phyloP scores from a whole-genome alignment of 257 asterid genomes.

The Primulina huaijiensis region DNA sequence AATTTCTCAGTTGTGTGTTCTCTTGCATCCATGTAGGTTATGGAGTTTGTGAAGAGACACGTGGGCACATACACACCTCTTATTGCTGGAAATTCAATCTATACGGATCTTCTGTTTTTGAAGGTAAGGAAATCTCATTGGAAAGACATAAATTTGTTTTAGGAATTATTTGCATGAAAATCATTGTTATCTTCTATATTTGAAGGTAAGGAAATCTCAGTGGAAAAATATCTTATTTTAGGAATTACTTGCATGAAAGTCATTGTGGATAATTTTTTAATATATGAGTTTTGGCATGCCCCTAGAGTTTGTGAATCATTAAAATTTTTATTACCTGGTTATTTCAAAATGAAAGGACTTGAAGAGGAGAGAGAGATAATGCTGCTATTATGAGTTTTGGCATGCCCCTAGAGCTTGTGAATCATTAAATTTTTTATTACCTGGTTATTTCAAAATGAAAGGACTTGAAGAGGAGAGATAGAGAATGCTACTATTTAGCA shows the following conservation, averaged over 20 bases:
- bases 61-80: constrained; percentile 60
- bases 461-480: constrained; percentile 4
- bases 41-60: constrained; percentile 72
- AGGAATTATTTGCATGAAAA: too few species aligned
- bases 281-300: not conserved
- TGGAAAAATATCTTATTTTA: too few species aligned
- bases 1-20: not conserved
- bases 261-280: too few species aligned
- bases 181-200: constrained; percentile 51
- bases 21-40: constrained; percentile 49
- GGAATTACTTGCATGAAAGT: too few species aligned
- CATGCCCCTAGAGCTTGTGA: constrained; percentile 6
- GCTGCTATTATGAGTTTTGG: not conserved
- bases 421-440: not conserved
- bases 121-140: constrained; percentile 48
- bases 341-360: not conserved
- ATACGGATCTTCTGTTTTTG: constrained; percentile 69
- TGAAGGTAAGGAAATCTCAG: constrained; percentile 54
- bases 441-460: not conserved
- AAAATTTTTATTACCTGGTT: not conserved
- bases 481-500: not conserved
- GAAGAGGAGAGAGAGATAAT: too few species aligned
- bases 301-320: not conserved
- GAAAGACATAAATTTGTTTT: too few species aligned
- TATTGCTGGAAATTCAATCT: constrained; percentile 91